Evolutionary conservation across 129 eudicot species (phyloP).

Genomic region (Flaveria ramosissima): DNA sequence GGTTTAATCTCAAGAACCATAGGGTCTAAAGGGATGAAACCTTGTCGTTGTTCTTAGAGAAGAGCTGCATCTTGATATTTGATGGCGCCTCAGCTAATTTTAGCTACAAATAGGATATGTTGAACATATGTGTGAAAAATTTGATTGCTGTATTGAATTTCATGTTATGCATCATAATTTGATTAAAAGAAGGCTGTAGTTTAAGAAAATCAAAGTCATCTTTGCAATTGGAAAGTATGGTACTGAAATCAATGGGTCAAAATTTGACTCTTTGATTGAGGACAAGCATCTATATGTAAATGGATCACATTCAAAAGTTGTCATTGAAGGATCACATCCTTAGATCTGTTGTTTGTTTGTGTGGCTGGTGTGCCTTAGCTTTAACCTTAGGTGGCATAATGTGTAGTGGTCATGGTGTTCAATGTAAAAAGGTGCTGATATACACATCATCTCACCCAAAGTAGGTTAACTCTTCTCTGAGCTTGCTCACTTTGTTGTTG

Average conservation of each 20-base stretch:
- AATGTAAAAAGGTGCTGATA: not conserved
- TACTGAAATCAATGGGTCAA: not conserved
- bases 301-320: not conserved
- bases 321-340: not conserved
- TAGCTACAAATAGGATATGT: not conserved
- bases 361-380: not conserved
- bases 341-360: not conserved
- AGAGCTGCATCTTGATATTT: not conserved
- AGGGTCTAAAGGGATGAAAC: not conserved
- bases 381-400: not conserved
- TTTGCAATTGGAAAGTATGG: constrained; percentile 9
- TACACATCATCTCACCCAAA: not conserved
- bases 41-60: not conserved
- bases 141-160: not conserved
- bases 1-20: constrained; percentile 1
- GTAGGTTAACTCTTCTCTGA: not conserved
- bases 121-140: constrained; percentile 1
- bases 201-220: not conserved
- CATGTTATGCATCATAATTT: not conserved
- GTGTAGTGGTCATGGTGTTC: not conserved
- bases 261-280: not conserved
- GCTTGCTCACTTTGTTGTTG: not conserved
- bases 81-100: not conserved
- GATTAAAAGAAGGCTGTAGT: not conserved
- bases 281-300: not conserved